A percentile compares a stretch with the other conserved stretches of the same genome.
These are phyloP conservation scores for Botrytis paeoniae DNA, from an alignment of 2,329 filamentous ascomycete genomes.

Conservation along the genomic window DNA sequence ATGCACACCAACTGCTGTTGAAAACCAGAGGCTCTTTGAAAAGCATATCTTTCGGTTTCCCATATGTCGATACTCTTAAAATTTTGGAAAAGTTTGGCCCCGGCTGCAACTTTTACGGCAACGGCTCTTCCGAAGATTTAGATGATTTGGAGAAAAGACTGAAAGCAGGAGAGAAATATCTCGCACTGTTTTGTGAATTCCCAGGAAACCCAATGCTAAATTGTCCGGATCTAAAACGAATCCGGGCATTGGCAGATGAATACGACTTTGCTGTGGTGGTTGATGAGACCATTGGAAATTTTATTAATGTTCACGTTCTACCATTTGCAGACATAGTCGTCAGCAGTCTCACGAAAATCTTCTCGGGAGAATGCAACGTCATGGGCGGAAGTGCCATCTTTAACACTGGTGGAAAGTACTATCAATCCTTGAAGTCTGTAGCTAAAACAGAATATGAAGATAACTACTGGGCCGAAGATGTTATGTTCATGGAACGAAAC, in stretches of 20 bases:
- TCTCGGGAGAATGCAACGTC: conserved; percentile 95
- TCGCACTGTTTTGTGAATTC: conserved; percentile 91
- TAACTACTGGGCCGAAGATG: conserved; percentile 91
- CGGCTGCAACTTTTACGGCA: conserved; percentile 83
- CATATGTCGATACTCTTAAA: conserved; percentile 95
- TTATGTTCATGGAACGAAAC: conserved; percentile 92
- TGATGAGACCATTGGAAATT: conserved; percentile 95
- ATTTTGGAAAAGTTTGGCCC: conserved; percentile 92
- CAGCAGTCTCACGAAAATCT: conserved; percentile 93
- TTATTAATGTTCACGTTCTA: conserved; percentile 91
- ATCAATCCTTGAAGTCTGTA: conserved; percentile 63
- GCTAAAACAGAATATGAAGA: conserved; percentile 72
- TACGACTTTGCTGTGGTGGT: conserved; percentile 89
- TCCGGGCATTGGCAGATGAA: conserved; percentile 72
- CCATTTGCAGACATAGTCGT: conserved; percentile 88
- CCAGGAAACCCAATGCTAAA: conserved; percentile 87
- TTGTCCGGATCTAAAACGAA: conserved; percentile 79
- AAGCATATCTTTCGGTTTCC: conserved; percentile 93
- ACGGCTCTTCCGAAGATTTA: conserved; percentile 71
- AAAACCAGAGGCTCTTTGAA: conserved; percentile 60
- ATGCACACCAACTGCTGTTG: conserved; percentile 73
- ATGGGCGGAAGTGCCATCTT: conserved; percentile 81
- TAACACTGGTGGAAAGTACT: conserved; percentile 67
- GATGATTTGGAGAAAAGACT: conserved; percentile 78
- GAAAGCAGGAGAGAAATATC: conserved; percentile 67